Base-by-base conservation (phyloP, 1,284 basidiomycete genomes). In the Porogramme epimiltina region DNA sequence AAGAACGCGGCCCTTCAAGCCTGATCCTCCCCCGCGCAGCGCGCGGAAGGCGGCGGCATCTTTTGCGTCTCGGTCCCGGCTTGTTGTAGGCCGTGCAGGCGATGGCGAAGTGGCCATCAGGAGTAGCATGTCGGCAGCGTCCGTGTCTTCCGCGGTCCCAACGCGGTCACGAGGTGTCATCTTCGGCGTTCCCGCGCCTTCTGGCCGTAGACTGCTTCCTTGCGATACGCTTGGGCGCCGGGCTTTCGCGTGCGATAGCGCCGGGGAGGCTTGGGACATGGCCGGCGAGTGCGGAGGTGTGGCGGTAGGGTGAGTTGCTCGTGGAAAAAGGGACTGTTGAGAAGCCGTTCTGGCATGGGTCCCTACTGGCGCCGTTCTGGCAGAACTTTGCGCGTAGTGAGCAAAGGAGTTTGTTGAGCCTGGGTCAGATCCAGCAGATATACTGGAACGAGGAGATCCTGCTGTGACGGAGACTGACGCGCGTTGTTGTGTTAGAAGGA, bases 21-120 rank as follows among this genome's bases (percentile, higher is more conserved):
- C 75, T 22, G 73, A 69, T 8, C 57, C 54, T 36, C 69, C 67
- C 5, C 76, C 76, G 41, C 79, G 74, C 18, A 88, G 70, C 13
- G 77, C 73, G 33, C 82, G 75, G 62, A 76, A 84, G 5, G 82
- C 76, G 5, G 76, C 74, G 23, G 73, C 56, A 60, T 88, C 84
- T 58, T 73, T 77, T 9, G 74, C 62, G 33, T 85, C 79, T 52
- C 76, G 79, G 31, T 72, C 70, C 40, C 70, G 71, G 34, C 72
- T 76, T 8, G 69, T 66, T 22, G 62, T 70, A 16, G 80, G 77
- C 41, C 88, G 80, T n/a, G 76, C 85, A 5, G 89, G 89, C 0
- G 87, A 90, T 0, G 89, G 89, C 3, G 87, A 90, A 6, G 89
- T 90, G 37, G 89, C 89, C 43, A 91, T 79, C 68, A 81, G 88